phyloP scores from a whole-genome alignment of 257 asterid genomes.

The Plantago major region DNA sequence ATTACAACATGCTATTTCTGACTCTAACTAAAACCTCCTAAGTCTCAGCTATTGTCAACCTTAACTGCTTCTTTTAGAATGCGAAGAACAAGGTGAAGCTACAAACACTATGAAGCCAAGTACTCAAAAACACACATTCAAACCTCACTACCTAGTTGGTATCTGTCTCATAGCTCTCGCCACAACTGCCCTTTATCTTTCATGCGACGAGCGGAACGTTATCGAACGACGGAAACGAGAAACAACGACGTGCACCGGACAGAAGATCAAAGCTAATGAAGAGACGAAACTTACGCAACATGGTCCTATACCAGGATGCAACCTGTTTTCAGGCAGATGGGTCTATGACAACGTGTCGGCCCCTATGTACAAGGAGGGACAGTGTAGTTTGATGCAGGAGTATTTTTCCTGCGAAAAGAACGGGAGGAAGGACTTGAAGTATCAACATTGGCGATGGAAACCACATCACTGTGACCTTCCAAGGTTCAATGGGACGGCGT shows the following conservation, averaged over 20 bases:
- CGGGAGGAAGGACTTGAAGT: conserved; percentile 45
- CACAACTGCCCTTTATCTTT: conserved; percentile 2
- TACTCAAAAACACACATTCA: neutral
- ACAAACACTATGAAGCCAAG: conserved; percentile 6
- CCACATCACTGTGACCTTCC: conserved; percentile 55
- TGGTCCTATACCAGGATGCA: conserved; percentile 12
- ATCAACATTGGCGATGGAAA: conserved; percentile 67
- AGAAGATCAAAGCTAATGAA: neutral
- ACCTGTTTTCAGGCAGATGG: conserved; percentile 48
- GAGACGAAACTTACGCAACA: neutral
- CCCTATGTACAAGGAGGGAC: conserved; percentile 41
- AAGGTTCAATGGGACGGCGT: conserved; percentile 46
- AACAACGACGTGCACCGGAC: neutral
- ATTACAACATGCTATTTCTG: no score
- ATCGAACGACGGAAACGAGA: neutral
- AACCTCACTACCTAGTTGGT: conserved; percentile 10
- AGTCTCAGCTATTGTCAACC: neutral
- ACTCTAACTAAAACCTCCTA: no score
- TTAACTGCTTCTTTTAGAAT: neutral
- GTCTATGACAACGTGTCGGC: conserved; percentile 38
- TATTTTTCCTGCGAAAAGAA: conserved; percentile 41
- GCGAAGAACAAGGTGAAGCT: neutral
- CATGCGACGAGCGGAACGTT: neutral
- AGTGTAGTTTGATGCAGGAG: conserved; percentile 39
- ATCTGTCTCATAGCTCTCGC: conserved; percentile 11